phyloP scores from a whole-genome alignment of 2,329 filamentous ascomycete genomes.

The Monosporascus sp. region DNA sequence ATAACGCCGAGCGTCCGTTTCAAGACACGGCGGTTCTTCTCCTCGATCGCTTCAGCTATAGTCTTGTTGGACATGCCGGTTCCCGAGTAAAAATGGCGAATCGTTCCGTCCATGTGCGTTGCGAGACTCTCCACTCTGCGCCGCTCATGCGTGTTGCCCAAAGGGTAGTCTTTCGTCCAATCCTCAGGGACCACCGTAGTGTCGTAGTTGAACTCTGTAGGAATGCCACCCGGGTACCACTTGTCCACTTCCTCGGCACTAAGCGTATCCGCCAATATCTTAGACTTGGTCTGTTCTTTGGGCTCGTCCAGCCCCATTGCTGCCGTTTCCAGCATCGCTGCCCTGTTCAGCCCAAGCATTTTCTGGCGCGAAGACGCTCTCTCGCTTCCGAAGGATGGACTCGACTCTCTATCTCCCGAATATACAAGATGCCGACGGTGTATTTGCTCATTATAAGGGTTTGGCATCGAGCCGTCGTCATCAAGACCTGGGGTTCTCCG shows the following conservation, averaged over 20 bases:
- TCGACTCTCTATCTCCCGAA: slow-evolving; percentile 7
- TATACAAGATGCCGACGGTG: slow-evolving; percentile 1
- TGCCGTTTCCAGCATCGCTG: too few species aligned
- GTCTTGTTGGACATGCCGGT: slow-evolving; percentile 29
- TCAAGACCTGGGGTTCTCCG: slow-evolving; percentile 20
- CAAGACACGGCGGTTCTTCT: slow-evolving; percentile 23
- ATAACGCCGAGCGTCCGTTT: slow-evolving; percentile 31
- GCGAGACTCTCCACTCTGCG: slow-evolving; percentile 17
- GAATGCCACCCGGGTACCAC: slow-evolving; percentile 29
- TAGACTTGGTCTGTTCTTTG: slow-evolving; percentile 1
- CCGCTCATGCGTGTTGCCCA: slow-evolving; percentile 11
- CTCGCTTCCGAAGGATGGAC: slow-evolving; percentile 6
- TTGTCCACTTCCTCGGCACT: slow-evolving; percentile 17
- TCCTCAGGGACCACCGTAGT: slow-evolving; percentile 9
- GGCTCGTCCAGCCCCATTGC: background rate
- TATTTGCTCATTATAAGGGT: slow-evolving; percentile 4
- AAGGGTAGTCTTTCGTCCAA: slow-evolving; percentile 19
- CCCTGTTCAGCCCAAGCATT: background rate
- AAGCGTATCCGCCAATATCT: slow-evolving; percentile 26
- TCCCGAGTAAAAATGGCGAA: slow-evolving; percentile 36
- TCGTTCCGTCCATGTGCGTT: slow-evolving; percentile 23
- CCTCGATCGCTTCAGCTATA: slow-evolving; percentile 23
- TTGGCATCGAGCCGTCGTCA: slow-evolving; percentile 8
- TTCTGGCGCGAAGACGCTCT: slow-evolving; percentile 5
- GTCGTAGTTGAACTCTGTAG: slow-evolving; percentile 22